Percentiles rank a stretch among this genome's conserved stretches.
Evolutionary conservation across 805 yeast species (phyloP).

Genomic region (Hanseniaspora vineae): DNA sequence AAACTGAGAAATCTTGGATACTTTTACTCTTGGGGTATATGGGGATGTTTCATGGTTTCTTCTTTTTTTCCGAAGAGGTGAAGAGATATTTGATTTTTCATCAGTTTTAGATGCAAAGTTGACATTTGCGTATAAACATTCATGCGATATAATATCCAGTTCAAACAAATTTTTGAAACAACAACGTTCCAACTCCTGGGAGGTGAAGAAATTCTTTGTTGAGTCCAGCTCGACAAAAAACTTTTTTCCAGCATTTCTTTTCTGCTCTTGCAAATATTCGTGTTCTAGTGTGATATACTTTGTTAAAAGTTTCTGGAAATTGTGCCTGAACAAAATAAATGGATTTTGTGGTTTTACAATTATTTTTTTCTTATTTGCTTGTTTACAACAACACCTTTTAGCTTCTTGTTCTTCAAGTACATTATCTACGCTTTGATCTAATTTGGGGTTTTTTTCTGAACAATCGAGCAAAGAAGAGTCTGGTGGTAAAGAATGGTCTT

Average conservation of each 20-base stretch:
- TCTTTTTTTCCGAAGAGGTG: not conserved
- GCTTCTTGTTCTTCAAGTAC: not conserved
- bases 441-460: not conserved
- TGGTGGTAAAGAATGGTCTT: no score
- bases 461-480: no score
- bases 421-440: not conserved
- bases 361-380: not conserved
- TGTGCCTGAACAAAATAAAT: not conserved
- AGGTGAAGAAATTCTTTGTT: not conserved
- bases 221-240: not conserved
- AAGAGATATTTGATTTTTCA: no score
- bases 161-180: no score
- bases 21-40: not conserved
- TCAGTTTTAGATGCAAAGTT: no score
- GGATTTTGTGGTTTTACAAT: not conserved
- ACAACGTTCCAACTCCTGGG: no score
- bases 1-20: not conserved
- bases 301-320: not conserved
- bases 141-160: no score
- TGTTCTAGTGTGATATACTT: not conserved
- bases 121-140: no score
- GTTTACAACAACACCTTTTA: not conserved
- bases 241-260: not conserved
- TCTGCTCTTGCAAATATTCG: not conserved
- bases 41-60: not conserved